Percentiles rank a stretch among this genome's conserved stretches.
These are phyloP conservation scores for Tylopilus sp. DNA, from an alignment of 768 basidiomycete species.

Conservation along the genomic window DNA sequence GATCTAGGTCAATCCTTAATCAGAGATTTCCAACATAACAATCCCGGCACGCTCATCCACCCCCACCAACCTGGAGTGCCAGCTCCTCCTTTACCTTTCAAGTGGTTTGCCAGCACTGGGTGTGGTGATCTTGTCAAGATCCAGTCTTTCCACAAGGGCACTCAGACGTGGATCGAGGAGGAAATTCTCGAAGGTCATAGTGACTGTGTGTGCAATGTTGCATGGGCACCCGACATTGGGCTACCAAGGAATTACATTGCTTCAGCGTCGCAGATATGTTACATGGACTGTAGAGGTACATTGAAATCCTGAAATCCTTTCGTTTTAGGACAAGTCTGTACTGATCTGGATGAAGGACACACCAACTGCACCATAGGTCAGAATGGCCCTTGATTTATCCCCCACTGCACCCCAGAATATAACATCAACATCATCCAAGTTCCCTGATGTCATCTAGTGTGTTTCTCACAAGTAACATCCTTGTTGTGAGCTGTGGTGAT, in stretches of 20 bases:
- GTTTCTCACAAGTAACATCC: conserved; percentile 94
- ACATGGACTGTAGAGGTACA: not conserved
- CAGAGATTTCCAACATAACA: no score
- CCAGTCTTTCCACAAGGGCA: conserved; percentile 87
- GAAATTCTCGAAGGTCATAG: conserved; percentile 89
- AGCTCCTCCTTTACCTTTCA: conserved; percentile 54
- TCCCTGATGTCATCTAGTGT: conserved; percentile 98
- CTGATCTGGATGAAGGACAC: conserved; percentile 89
- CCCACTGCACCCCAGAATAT: conserved; percentile 43
- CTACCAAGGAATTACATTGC: conserved; percentile 94
- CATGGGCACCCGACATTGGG: conserved; percentile 97
- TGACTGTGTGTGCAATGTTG: conserved; percentile 99
- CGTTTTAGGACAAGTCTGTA: conserved; percentile 70
- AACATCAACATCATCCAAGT: conserved; percentile 62
- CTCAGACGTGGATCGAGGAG: conserved; percentile 88
- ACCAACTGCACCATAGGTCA: conserved; percentile 71
- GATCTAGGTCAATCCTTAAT: no score
- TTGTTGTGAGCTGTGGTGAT: conserved; percentile 96
- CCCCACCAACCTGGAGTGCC: conserved; percentile 49
- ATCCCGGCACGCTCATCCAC: conserved; percentile 80
- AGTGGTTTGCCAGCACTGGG: conserved; percentile 92
- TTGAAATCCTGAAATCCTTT: not conserved
- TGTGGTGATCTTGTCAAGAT: conserved; percentile 95
- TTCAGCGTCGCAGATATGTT: conserved; percentile 79
- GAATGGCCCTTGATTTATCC: conserved; percentile 75